Evolutionary conservation across 306 rosid genomes (phyloP).

Genomic region (Prunus kanzakura): DNA sequence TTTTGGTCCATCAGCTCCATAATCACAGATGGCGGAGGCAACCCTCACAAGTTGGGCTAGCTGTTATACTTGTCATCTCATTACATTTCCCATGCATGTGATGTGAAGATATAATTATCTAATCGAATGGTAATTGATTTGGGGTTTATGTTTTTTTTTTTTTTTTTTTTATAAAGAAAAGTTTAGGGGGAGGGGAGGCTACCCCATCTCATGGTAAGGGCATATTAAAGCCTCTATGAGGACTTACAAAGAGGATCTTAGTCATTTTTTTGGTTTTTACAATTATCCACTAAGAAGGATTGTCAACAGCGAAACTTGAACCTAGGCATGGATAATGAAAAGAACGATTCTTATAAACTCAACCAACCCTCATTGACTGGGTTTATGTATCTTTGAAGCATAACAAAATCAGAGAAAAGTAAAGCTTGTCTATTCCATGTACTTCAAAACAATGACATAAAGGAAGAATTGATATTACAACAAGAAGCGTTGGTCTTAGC

Average conservation of each 20-base stretch:
- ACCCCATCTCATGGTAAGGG: rapidly evolving
- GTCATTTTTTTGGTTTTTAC: too few relatives aligned
- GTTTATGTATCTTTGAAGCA: neutral
- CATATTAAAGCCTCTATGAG: too few relatives aligned
- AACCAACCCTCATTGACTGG: neutral
- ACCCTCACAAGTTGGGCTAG: neutral
- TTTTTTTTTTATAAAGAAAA: too few relatives aligned
- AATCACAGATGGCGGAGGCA: neutral
- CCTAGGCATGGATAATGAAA: rapidly evolving
- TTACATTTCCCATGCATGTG: too few relatives aligned
- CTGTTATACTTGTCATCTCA: too few relatives aligned
- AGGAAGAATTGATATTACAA: neutral
- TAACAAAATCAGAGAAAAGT: neutral
- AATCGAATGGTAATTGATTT: too few relatives aligned
- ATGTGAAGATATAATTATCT: too few relatives aligned
- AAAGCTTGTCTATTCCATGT: neutral
- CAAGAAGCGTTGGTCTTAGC: neutral
- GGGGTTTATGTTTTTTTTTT: too few relatives aligned
- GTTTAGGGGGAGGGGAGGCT: too few relatives aligned
- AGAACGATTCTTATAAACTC: too few relatives aligned
- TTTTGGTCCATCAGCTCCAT: slow-evolving; percentile 10
- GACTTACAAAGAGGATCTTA: too few relatives aligned
- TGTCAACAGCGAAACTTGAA: rapidly evolving
- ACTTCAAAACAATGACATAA: neutral
- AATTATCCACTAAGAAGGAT: rapidly evolving